These are phyloP conservation scores for Ichthyophthirius multifiliis DNA, from an alignment of 169 alveolate genomes.

Conservation along the genomic window DNA sequence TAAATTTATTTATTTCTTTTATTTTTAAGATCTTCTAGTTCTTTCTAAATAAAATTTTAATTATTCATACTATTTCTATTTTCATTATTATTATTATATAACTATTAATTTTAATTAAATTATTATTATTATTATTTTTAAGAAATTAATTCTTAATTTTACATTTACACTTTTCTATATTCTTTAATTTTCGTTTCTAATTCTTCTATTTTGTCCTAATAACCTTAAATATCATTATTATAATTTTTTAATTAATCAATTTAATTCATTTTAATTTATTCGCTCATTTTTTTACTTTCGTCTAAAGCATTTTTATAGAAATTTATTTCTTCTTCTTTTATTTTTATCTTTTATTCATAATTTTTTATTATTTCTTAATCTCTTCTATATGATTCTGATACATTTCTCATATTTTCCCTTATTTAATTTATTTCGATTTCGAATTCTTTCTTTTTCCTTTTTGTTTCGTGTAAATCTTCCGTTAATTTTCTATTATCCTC, in stretches of 20 bases:
- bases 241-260: neutral
- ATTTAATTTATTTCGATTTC: constrained; percentile 20
- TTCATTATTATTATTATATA: too few relatives aligned
- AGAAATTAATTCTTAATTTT: neutral
- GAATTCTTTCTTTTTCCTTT: constrained; percentile 5
- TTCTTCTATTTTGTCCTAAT: neutral
- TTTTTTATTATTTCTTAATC: constrained; percentile 28
- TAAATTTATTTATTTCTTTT: too few relatives aligned
- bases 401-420: constrained; percentile 23
- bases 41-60: too few relatives aligned
- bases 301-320: constrained; percentile 14
- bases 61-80: too few relatives aligned
- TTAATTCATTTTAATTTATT: neutral
- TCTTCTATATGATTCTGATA: constrained; percentile 27
- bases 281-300: constrained; percentile 15
- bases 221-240: neutral
- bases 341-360: constrained; percentile 13
- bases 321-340: constrained; percentile 25
- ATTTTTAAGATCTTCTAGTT: too few relatives aligned
- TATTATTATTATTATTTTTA: too few relatives aligned
- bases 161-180: neutral
- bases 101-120: too few relatives aligned
- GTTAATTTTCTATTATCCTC: constrained; percentile 20
- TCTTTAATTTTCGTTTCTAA: neutral
- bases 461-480: constrained; percentile 10